Evolutionary conservation across 192 early-diverging fungal species (phyloP).

Genomic region (Ramicandelaber brevisporus): DNA sequence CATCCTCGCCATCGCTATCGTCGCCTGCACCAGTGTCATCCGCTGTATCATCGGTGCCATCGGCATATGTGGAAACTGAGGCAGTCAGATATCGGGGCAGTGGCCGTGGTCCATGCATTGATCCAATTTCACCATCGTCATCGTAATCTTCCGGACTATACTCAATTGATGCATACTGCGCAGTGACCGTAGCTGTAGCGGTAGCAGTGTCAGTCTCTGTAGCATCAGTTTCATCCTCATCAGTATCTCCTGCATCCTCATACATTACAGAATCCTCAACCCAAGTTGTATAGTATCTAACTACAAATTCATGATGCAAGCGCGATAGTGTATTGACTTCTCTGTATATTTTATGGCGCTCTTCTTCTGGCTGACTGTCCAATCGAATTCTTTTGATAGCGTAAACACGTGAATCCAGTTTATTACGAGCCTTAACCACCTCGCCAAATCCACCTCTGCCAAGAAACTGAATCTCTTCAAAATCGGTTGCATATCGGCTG

Average conservation of each 20-base stretch:
- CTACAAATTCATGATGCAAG: constrained; percentile 71
- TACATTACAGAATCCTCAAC: constrained; percentile 36
- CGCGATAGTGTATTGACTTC: constrained; percentile 79
- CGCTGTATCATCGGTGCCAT: constrained; percentile 2
- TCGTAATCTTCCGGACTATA: too few relatives aligned
- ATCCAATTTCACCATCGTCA: too few relatives aligned
- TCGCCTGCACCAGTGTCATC: not conserved
- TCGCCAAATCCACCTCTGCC: constrained; percentile 78
- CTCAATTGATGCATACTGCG: too few relatives aligned
- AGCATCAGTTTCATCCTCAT: constrained; percentile 14
- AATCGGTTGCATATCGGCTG: constrained; percentile 47
- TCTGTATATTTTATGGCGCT: constrained; percentile 56
- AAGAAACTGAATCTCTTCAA: constrained; percentile 52
- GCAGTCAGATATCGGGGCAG: too few relatives aligned
- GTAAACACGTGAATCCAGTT: constrained; percentile 53
- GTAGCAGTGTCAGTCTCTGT: constrained; percentile 9
- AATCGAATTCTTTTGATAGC: constrained; percentile 81
- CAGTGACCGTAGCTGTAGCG: constrained; percentile 7
- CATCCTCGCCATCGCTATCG: not conserved
- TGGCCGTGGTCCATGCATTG: too few relatives aligned
- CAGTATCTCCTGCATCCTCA: constrained; percentile 10
- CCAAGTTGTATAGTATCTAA: constrained; percentile 76
- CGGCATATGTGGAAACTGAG: too few relatives aligned
- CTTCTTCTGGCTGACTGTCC: constrained; percentile 49
- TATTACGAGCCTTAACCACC: constrained; percentile 78